Evolutionary conservation across 805 yeast genomes (phyloP), one percentile per base, ranked within the genome.

Genomic region (Sugiyamaella chiloensis): DNA sequence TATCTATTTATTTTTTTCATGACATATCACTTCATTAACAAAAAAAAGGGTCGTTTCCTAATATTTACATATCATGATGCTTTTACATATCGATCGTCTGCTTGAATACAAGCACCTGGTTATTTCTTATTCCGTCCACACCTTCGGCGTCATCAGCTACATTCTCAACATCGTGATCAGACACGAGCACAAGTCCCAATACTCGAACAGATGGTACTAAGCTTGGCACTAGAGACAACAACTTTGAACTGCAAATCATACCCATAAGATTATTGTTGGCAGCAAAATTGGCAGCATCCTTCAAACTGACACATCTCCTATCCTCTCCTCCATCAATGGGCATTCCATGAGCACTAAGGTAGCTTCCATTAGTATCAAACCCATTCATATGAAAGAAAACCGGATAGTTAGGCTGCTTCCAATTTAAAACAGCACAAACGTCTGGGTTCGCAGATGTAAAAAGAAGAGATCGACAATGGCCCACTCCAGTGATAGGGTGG

Each of bases 401-500:
- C 0, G 99, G 97, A 67, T 85, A 93, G 64, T 91, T 91, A 11
- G 99, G 98, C 67, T 93, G 99, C 66, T 93, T 93, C 99, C 99
- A 93, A 67, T 93, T 93, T 57, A 93, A 69, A 40, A 88, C 85
- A 8, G 96, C 87, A 67, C 98, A 93, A n/a, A 89, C 87, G 40
- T 81, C 79, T 27, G 96, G 85, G 65, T 89, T 88, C 47, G 85
- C 79, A 0, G 96, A 87, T 9, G 95, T 80, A 65, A 93, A 87
- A 7, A 91, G 81, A 36, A 93, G 69, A 0, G 95, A 81, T 50
- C 96, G 72, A 17, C 78, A 44, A 64, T 20, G 64, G 60, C 40
- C 59, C 54, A 35, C 41, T 5, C 57, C 50, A 16, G 65, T 62
- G 30, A 63, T 53, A 31, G 57, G 40, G 24, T 47, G 45, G 40